These are phyloP conservation scores for Sisymbrium altissimum DNA, from an alignment of 345 rosid genomes.

Conservation along the genomic window DNA sequence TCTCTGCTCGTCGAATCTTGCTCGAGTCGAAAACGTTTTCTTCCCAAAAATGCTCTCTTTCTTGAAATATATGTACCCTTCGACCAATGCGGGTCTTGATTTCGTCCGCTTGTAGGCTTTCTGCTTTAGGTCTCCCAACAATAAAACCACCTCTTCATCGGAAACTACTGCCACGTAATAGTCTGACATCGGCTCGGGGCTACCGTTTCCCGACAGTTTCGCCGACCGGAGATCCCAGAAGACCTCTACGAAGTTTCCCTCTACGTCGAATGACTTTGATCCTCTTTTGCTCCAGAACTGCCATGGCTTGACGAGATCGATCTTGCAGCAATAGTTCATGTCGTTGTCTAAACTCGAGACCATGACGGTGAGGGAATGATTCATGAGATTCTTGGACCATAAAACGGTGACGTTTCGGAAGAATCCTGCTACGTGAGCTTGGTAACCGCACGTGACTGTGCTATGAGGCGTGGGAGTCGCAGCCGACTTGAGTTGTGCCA, in stretches of 20 bases:
- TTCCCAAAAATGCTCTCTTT: constrained; percentile 81
- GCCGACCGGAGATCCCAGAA: constrained; percentile 88
- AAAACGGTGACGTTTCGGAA: constrained; percentile 60
- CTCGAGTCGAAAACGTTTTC: constrained; percentile 71
- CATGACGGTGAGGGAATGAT: constrained; percentile 62
- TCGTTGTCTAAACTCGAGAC: constrained; percentile 59
- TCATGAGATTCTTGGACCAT: constrained; percentile 77
- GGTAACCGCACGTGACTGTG: constrained; percentile 73
- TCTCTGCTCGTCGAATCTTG: constrained; percentile 60
- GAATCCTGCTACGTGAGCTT: constrained; percentile 59
- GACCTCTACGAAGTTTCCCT: constrained; percentile 63
- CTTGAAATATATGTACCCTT: constrained; percentile 56
- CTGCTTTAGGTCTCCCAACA: constrained; percentile 78
- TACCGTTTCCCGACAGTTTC: constrained; percentile 55
- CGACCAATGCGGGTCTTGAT: constrained; percentile 70
- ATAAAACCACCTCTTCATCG: constrained; percentile 77
- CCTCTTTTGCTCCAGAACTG: constrained; percentile 89
- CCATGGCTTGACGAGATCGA: constrained; percentile 83
- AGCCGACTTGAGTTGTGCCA: constrained; percentile 44
- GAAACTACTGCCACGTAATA: constrained; percentile 80
- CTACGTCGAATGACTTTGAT: constrained; percentile 58
- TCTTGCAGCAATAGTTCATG: constrained; percentile 49
- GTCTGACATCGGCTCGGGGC: constrained; percentile 71
- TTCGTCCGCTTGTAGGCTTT: constrained; percentile 85
- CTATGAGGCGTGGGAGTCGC: constrained; percentile 49